Evolutionary conservation across 2,329 filamentous ascomycete species (phyloP).

Genomic region (Periglandula ipomoeae): DNA sequence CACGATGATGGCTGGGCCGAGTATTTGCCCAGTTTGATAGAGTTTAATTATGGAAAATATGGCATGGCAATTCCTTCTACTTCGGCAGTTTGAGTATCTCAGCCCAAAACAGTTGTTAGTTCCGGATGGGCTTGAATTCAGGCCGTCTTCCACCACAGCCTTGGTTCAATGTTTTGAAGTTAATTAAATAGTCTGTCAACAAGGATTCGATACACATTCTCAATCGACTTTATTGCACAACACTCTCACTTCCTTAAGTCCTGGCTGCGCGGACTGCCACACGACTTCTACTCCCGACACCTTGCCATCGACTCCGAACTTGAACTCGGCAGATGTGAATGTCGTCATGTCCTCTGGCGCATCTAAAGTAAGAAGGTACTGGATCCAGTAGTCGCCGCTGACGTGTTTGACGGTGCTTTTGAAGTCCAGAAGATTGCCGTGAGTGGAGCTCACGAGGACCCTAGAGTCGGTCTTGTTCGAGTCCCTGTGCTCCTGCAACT

Average conservation of each 20-base stretch:
- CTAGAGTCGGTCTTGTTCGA: constrained; percentile 4
- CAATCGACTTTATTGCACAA: too few relatives aligned
- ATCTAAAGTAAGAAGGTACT: not conserved
- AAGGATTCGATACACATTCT: too few relatives aligned
- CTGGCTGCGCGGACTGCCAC: too few relatives aligned
- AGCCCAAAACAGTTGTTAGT: too few relatives aligned
- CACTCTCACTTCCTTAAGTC: too few relatives aligned
- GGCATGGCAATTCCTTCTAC: too few relatives aligned
- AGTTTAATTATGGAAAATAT: not conserved
- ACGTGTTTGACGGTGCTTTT: constrained; percentile 17
- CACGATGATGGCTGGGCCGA: not conserved
- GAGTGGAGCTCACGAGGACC: constrained; percentile 16
- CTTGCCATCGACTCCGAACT: not conserved
- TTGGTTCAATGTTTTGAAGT: constrained; percentile 8
- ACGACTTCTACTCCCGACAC: not conserved
- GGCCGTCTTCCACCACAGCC: not conserved
- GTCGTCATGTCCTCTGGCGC: not conserved
- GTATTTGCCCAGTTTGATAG: not conserved
- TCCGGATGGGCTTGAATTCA: too few relatives aligned
- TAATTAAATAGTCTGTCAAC: too few relatives aligned
- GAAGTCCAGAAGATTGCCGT: constrained; percentile 13
- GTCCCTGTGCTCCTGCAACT: constrained; percentile 11
- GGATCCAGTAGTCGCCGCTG: constrained; percentile 19
- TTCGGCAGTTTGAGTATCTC: too few relatives aligned
- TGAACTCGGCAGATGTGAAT: not conserved